Evolutionary conservation across 1,284 basidiomycete genomes (phyloP), one percentile per base, ranked within the genome.

Genomic region (Moesziomyces sp.): DNA sequence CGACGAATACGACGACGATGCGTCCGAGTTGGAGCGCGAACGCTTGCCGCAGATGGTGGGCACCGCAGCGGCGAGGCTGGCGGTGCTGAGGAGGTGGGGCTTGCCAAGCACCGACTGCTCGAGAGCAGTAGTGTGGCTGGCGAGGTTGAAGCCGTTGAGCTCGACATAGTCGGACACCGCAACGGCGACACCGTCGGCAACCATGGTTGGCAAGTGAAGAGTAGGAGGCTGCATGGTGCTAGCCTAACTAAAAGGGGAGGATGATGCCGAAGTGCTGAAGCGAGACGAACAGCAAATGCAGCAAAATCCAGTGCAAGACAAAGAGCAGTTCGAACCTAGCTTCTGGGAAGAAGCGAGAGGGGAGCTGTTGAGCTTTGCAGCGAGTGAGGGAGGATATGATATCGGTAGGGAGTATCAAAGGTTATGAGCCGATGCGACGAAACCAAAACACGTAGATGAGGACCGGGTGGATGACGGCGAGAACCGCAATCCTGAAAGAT

Each of bases 361-460:
- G 40, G 49, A 50, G 9, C 52, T 55, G 56, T 7, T 7, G 21
- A n/a, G 19, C 18, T 8, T 42, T 14, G 28, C 35, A 43, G 24
- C 19, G 26, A 51, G 26, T 7, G n/a, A 46, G 21, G 30, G 13
- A 46, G 21, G 21, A n/a, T 34, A 48, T 28, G 38, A 55, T 28
- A 38, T 30, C 46, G 42, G 14, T 46, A 28, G 47, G 21, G 56
- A 45, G 35, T 38, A 38, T 38, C 28, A 52, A 59, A 50, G 56
- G 35, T 68, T 54, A 59, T 52, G 42, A 59, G 65, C 71, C 71
- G 44, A 46, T 74, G 61, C 71, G 71, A 74, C 71, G 71, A 66
- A 64, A 74, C 65, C 71, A 64, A 74, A 63, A 60, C 65, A 68
- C 71, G 71, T 74, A 74, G 71, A 74, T 64, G 46, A 58, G 59